phyloP scores from a whole-genome alignment of 192 early-diverging fungal genomes.

The Hyaloraphidium curvatum region DNA sequence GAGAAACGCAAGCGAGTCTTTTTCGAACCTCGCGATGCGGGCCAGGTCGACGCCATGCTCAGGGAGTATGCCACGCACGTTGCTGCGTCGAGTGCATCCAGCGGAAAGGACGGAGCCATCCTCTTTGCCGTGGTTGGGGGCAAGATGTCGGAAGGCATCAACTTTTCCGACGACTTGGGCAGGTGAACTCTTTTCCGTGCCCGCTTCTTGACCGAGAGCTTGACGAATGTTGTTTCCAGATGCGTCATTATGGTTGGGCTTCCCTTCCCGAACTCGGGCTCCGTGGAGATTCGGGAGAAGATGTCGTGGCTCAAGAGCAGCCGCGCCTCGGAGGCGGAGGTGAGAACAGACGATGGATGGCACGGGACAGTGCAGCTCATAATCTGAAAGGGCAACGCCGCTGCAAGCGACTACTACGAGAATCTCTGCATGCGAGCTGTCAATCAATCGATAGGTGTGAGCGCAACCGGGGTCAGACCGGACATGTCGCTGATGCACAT shows the following conservation, averaged over 20 bases:
- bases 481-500: slow-evolving; percentile 1
- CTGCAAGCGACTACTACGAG: slow-evolving; percentile 58
- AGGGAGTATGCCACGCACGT: slow-evolving; percentile 36
- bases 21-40: slow-evolving; percentile 36
- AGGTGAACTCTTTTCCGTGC: slow-evolving; percentile 9
- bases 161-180: slow-evolving; percentile 69
- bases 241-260: slow-evolving; percentile 74
- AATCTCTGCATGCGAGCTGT: slow-evolving; percentile 84
- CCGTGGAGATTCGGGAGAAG: slow-evolving; percentile 56
- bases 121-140: slow-evolving; percentile 80
- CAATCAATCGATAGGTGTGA: slow-evolving; percentile 60
- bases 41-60: slow-evolving; percentile 33
- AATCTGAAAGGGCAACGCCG: slow-evolving; percentile 7
- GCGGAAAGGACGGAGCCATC: slow-evolving; percentile 47
- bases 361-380: too few relatives aligned
- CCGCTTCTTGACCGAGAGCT: background rate
- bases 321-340: too few relatives aligned
- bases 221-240: slow-evolving; percentile 15
- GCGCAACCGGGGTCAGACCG: background rate
- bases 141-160: slow-evolving; percentile 40
- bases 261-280: slow-evolving; percentile 62
- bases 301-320: slow-evolving; percentile 31
- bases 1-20: slow-evolving; percentile 42
- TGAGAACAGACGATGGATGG: too few relatives aligned
- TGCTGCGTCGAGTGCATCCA: slow-evolving; percentile 4